A percentile compares a stretch with the other conserved stretches of the same genome.
Evolutionary conservation across 2,329 filamentous ascomycete species (phyloP).

Genomic region (Mycocentrospora acerina): DNA sequence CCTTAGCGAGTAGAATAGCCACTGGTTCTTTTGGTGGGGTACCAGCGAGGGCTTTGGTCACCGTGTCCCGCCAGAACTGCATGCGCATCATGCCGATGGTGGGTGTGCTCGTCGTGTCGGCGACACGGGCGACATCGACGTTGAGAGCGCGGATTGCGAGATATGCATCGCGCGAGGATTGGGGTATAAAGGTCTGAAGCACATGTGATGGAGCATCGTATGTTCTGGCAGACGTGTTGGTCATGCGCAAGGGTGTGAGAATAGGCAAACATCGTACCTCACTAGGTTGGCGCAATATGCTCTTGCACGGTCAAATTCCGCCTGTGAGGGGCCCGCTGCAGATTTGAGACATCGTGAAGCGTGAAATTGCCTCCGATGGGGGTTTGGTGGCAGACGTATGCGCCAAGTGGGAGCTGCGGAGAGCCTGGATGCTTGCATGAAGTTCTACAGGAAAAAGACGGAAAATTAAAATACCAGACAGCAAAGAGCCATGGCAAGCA

Average conservation of each 20-base stretch:
- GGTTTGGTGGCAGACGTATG: slow-evolving; percentile 6
- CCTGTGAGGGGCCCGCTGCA: slow-evolving; percentile 33
- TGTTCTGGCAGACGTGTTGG: slow-evolving; percentile 55
- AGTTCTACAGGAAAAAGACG: slow-evolving; percentile 9
- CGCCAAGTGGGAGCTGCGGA: slow-evolving; percentile 20
- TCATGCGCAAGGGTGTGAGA: slow-evolving; percentile 28
- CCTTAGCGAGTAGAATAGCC: slow-evolving; percentile 76
- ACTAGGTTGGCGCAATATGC: slow-evolving; percentile 62
- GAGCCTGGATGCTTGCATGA: slow-evolving; percentile 28
- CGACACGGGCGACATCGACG: slow-evolving; percentile 84
- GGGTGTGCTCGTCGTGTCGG: slow-evolving; percentile 85
- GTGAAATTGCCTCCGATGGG: slow-evolving; percentile 22
- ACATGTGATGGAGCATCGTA: slow-evolving; percentile 89
- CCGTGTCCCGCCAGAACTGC: slow-evolving; percentile 90
- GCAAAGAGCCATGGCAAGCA: slow-evolving; percentile 11
- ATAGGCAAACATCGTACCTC: slow-evolving; percentile 42
- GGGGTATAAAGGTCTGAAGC: slow-evolving; percentile 80
- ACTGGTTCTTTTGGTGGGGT: slow-evolving; percentile 87
- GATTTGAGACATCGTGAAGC: slow-evolving; percentile 22
- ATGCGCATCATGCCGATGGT: slow-evolving; percentile 85
- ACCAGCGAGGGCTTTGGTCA: slow-evolving; percentile 75
- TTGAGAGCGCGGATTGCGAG: slow-evolving; percentile 90
- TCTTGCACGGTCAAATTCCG: slow-evolving; percentile 57
- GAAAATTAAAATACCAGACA: background rate
- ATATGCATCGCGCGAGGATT: slow-evolving; percentile 75